phyloP scores from a whole-genome alignment of 2,329 filamentous ascomycete genomes.

The Immersiporthe knoxdaviesiana region DNA sequence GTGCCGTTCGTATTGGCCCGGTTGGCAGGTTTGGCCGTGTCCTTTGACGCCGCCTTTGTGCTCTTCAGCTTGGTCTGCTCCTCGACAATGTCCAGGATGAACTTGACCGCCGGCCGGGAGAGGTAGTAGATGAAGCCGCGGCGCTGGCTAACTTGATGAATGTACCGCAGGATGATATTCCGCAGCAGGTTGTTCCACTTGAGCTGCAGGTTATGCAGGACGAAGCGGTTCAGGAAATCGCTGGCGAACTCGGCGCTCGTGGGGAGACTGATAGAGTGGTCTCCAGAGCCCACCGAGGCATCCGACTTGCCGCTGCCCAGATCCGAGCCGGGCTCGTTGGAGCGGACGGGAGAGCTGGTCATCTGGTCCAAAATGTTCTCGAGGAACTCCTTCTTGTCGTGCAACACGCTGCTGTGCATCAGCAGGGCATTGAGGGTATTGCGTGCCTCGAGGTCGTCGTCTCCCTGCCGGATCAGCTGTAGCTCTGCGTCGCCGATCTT shows the following conservation, averaged over 20 bases:
- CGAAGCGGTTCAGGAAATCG: constrained; percentile 97
- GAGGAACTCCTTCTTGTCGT: constrained; percentile 61
- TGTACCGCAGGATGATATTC: constrained; percentile 96
- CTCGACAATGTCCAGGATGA: constrained; percentile 96
- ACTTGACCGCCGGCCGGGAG: constrained; percentile 93
- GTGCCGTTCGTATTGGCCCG: constrained; percentile 41
- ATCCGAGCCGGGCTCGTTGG: constrained; percentile 31
- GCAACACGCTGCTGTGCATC: constrained; percentile 58
- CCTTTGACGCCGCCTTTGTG: constrained; percentile 37
- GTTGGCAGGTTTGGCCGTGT: constrained; percentile 24
- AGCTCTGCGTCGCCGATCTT: constrained; percentile 77
- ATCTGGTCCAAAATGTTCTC: constrained; percentile 61
- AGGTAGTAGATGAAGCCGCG: constrained; percentile 98
- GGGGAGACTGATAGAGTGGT: constrained; percentile 66
- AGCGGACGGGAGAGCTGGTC: constrained; percentile 38
- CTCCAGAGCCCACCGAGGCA: constrained; percentile 54
- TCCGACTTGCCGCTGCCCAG: constrained; percentile 41
- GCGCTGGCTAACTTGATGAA: constrained; percentile 94
- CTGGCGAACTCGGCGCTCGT: constrained; percentile 81
- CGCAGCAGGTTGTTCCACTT: constrained; percentile 98
- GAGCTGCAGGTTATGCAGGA: constrained; percentile 94
- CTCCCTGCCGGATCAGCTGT: constrained; percentile 57
- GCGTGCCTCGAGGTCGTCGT: constrained; percentile 53
- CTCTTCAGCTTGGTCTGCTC: constrained; percentile 80
- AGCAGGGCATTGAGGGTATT: constrained; percentile 64